Evolutionary conservation across 306 rosid species (phyloP).

Genomic region (Medicago arabica): DNA sequence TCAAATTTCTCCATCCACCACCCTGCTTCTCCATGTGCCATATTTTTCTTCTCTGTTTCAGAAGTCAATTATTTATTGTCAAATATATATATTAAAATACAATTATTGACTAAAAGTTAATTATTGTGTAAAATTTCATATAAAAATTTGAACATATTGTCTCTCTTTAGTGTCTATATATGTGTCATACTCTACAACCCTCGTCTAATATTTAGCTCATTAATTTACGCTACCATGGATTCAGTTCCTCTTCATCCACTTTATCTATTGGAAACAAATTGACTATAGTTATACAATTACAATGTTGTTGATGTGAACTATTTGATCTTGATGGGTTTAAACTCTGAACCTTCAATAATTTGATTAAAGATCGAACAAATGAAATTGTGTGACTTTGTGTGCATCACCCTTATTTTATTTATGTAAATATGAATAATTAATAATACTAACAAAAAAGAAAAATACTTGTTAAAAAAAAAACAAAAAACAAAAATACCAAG

Average conservation of each 20-base stretch:
- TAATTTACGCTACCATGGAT: neutral
- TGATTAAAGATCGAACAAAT: no score
- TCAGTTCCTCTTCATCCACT: neutral
- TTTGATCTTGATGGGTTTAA: neutral
- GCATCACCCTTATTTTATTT: neutral
- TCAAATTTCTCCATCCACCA: conserved; percentile 79
- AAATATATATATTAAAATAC: neutral
- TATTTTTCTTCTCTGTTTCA: conserved; percentile 59
- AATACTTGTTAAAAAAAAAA: no score
- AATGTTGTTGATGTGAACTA: neutral
- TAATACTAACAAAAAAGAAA: no score
- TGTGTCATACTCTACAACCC: no score
- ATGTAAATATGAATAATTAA: no score
- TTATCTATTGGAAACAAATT: neutral
- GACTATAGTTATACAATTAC: neutral
- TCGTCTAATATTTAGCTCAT: neutral
- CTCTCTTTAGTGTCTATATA: no score
- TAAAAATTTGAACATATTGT: neutral
- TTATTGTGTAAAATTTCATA: neutral
- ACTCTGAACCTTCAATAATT: no score
- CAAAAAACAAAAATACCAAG: no score
- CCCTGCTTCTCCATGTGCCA: conserved; percentile 76
- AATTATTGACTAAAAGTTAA: neutral
- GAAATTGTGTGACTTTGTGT: no score
- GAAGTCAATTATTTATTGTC: conserved; percentile 22